These are phyloP conservation scores for Cyclotella baltica DNA, from an alignment of 108 stramenopile genomes.

Conservation along the genomic window DNA sequence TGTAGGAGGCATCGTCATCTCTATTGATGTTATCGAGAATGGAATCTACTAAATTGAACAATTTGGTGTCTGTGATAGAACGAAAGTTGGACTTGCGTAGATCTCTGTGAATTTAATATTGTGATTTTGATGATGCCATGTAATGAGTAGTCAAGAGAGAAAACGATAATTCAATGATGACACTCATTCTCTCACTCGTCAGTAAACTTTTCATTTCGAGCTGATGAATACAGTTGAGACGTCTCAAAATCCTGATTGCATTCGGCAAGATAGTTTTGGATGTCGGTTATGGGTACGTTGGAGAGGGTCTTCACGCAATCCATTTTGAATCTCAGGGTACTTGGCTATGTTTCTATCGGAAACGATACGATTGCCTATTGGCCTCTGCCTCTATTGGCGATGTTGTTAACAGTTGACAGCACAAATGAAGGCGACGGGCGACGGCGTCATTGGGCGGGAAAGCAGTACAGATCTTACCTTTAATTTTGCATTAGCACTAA, in stretches of 20 bases:
- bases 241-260: background rate
- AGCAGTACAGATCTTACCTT: too few species aligned
- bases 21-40: background rate
- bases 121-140: background rate
- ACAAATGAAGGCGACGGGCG: too few species aligned
- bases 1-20: background rate
- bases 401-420: too few species aligned
- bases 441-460: too few species aligned
- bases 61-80: background rate
- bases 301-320: background rate
- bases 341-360: too few species aligned
- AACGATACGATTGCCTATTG: too few species aligned
- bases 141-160: background rate
- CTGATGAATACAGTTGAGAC: background rate
- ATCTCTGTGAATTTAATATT: background rate
- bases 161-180: background rate
- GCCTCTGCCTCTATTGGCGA: too few species aligned
- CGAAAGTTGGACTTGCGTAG: conserved; percentile 9
- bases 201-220: conserved; percentile 2
- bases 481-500: too few species aligned
- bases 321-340: too few species aligned
- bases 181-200: background rate
- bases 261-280: conserved; percentile 16
- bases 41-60: conserved; percentile 6
- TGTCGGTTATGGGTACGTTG: background rate